phyloP scores from a whole-genome alignment of 2,329 filamentous ascomycete species.

The Sporothrix humicola region DNA sequence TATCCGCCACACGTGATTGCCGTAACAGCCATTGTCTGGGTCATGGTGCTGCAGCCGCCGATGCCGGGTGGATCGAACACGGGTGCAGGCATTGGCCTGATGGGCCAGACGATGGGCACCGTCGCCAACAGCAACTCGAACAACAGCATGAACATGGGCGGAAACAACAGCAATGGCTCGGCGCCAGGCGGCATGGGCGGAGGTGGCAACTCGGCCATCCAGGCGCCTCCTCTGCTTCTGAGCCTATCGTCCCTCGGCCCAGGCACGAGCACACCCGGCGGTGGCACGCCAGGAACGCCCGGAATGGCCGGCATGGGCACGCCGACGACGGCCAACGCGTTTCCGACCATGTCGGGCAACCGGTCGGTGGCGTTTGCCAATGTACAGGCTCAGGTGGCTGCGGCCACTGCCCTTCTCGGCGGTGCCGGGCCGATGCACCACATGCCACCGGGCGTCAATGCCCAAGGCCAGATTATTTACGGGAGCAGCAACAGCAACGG shows the following conservation, averaged over 20 bases:
- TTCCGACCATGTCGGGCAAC: constrained; percentile 2
- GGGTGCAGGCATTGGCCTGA: constrained; percentile 30
- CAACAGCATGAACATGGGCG: constrained; percentile 4
- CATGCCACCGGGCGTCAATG: not conserved
- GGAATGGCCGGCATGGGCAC: constrained; percentile 29
- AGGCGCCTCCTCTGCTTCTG: constrained; percentile 19
- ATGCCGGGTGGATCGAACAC: constrained; percentile 19
- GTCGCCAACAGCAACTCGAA: not conserved
- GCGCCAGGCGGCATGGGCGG: constrained; percentile 22
- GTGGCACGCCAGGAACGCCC: constrained; percentile 29
- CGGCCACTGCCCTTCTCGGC: constrained; percentile 1
- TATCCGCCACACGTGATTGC: constrained; percentile 87
- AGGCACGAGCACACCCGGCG: constrained; percentile 27
- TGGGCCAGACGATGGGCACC: constrained; percentile 23
- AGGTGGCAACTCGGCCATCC: not conserved
- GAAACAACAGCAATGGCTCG: constrained; percentile 12
- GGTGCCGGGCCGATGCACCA: constrained; percentile 19
- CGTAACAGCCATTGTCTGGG: constrained; percentile 82
- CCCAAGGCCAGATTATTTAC: not conserved
- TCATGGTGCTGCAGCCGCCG: constrained; percentile 77
- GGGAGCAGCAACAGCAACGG: not conserved
- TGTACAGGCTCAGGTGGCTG: constrained; percentile 13
- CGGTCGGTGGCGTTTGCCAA: constrained; percentile 22
- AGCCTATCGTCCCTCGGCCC: not conserved
- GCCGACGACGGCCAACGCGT: constrained; percentile 24